Conservation (phyloP, 116 monocot genomes). For the Zostera marina region DNA sequence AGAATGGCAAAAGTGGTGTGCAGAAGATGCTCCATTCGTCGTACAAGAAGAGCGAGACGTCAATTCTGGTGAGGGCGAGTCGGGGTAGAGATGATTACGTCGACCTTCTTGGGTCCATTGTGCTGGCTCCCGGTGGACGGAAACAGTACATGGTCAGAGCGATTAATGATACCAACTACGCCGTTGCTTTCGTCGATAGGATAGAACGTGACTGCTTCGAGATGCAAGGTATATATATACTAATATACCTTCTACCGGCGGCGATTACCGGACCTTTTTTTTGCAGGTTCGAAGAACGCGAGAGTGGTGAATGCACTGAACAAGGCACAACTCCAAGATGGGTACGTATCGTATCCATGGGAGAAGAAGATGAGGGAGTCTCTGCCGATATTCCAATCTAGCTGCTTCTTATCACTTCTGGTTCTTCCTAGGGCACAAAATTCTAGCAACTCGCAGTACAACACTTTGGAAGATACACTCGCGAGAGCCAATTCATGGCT, state of each 20-base stretch:
- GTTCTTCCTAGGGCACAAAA: slow-evolving; percentile 45
- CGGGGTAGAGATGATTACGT: slow-evolving; percentile 15
- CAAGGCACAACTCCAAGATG: slow-evolving; percentile 49
- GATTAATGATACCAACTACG: slow-evolving; percentile 49
- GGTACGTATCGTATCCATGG: slow-evolving; percentile 61
- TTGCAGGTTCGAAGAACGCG: slow-evolving; percentile 31
- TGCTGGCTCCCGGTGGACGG: slow-evolving; percentile 13
- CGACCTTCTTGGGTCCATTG: slow-evolving; percentile 15
- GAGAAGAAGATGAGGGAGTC: slow-evolving; percentile 73
- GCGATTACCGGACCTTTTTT: too few relatives aligned
- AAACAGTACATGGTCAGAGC: slow-evolving; percentile 29
- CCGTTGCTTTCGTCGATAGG: slow-evolving; percentile 43
- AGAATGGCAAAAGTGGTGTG: slow-evolving; percentile 32
- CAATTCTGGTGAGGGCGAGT: slow-evolving; percentile 21
- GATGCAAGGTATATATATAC: slow-evolving; percentile 47
- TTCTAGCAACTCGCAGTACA: slow-evolving; percentile 25
- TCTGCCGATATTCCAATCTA: slow-evolving; percentile 26
- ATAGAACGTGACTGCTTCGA: slow-evolving; percentile 45
- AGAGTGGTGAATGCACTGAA: slow-evolving; percentile 43
- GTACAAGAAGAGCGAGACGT: slow-evolving; percentile 50
- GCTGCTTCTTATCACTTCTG: slow-evolving; percentile 52
- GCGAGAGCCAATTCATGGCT: slow-evolving; percentile 70
- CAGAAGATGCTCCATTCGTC: slow-evolving; percentile 48
- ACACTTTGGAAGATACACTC: slow-evolving; percentile 57
- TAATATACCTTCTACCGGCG: too few relatives aligned